These are phyloP conservation scores for Aspergillus ochraceoroseus DNA, from an alignment of 2,329 filamentous ascomycete species.

Conservation along the genomic window DNA sequence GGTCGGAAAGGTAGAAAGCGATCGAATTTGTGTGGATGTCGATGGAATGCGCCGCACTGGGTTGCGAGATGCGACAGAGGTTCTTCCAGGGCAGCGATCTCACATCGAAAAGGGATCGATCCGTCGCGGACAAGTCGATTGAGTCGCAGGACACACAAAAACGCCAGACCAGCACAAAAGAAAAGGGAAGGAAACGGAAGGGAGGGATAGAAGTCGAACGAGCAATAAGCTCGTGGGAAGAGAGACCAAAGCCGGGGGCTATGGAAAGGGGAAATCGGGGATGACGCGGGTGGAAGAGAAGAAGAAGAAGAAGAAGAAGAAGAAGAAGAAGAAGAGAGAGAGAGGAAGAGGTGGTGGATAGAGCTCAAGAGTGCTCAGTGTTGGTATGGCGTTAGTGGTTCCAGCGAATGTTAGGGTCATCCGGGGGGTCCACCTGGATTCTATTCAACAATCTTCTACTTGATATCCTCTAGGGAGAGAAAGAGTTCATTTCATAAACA, in stretches of 20 bases:
- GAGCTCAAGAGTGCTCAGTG: conserved; percentile 17
- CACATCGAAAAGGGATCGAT: conserved; percentile 16
- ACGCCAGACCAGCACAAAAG: conserved; percentile 29
- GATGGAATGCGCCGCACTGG: conserved; percentile 19
- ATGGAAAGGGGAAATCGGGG: conserved; percentile 11
- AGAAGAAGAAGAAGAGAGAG: conserved; percentile 11
- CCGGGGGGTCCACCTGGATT: too few relatives aligned
- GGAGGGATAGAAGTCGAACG: conserved; percentile 21
- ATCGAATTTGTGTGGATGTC: conserved; percentile 21
- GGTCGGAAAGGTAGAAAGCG: conserved; percentile 19
- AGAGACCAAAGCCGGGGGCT: conserved; percentile 9
- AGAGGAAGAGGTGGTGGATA: conserved; percentile 15
- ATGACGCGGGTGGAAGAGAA: conserved; percentile 13
- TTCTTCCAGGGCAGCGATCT: conserved; percentile 17
- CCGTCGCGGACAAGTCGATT: conserved; percentile 15
- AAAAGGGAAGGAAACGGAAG: conserved; percentile 18
- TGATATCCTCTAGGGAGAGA: conserved; percentile 9
- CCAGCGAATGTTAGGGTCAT: too few relatives aligned
- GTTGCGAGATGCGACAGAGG: conserved; percentile 14
- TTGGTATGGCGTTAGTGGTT: too few relatives aligned
- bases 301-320: conserved; percentile 12
- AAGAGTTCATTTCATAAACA: conserved; percentile 7
- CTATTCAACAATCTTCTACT: too few relatives aligned
- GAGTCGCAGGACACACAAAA: conserved; percentile 22
- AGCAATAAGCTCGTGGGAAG: conserved; percentile 21